Percentiles rank a stretch among this genome's conserved stretches.
Evolutionary conservation across 495 filamentous ascomycete species (phyloP).

Genomic region (Platismatia glauca): DNA sequence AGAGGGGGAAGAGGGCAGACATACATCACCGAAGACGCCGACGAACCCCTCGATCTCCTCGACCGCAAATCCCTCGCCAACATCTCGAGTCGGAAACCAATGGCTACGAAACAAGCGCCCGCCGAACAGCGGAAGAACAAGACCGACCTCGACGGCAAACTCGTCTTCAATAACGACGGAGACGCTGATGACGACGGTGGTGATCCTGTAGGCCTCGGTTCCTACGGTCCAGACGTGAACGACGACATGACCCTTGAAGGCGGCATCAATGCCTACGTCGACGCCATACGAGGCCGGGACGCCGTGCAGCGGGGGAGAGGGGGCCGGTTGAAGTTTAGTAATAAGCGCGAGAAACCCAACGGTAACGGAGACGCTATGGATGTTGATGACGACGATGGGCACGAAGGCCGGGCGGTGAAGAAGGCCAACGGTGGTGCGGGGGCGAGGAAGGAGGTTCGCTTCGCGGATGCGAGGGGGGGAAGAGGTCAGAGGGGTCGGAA

Average conservation of each 20-base stretch:
- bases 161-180: conserved; percentile 57
- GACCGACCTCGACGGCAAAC: conserved; percentile 78
- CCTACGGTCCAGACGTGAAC: not conserved
- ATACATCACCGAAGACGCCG: conserved; percentile 87
- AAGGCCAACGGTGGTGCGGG: conserved; percentile 32
- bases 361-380: conserved; percentile 51
- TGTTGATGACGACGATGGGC: conserved; percentile 30
- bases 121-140: conserved; percentile 39
- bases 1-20: conserved; percentile 51
- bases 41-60: conserved; percentile 89
- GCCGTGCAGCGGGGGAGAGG: conserved; percentile 70
- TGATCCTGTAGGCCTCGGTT: conserved; percentile 20
- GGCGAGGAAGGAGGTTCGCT: conserved; percentile 31
- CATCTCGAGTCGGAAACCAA: conserved; percentile 83
- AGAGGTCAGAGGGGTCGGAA: conserved; percentile 32
- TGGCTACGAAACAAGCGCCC: conserved; percentile 36
- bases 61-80: conserved; percentile 80
- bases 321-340: conserved; percentile 81
- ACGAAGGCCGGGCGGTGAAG: conserved; percentile 27
- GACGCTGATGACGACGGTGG: conserved; percentile 43
- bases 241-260: conserved; percentile 36
- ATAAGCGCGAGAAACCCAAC: conserved; percentile 59
- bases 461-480: conserved; percentile 41
- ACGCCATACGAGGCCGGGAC: conserved; percentile 78
- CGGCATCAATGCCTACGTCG: conserved; percentile 84